Evolutionary conservation across 2,329 filamentous ascomycete species (phyloP).

Genomic region (Pseudogymnoascus sp.): DNA sequence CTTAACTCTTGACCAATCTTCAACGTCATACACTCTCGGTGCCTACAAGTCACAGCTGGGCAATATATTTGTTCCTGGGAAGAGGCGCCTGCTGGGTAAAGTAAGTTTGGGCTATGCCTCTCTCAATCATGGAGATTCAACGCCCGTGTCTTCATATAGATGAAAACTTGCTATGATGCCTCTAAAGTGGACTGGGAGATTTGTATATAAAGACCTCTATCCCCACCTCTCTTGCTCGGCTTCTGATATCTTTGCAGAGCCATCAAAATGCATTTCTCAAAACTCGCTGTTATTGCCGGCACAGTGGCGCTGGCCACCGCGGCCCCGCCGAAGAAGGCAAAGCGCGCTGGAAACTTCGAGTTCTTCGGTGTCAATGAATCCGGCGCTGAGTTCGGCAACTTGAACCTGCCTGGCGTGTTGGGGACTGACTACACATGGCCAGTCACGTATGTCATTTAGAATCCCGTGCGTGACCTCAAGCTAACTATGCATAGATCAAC

Average conservation of each 20-base stretch:
- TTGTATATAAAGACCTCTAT: background rate
- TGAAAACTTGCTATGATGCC: background rate
- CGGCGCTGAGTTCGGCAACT: constrained; percentile 52
- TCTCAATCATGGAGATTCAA: background rate
- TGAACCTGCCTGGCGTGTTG: constrained; percentile 44
- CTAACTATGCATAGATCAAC: constrained; percentile 13
- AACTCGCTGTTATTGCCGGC: constrained; percentile 16
- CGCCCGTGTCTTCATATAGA: background rate
- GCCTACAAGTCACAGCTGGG: background rate
- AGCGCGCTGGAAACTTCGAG: constrained; percentile 31
- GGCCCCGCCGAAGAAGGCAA: constrained; percentile 25
- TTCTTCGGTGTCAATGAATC: constrained; percentile 34
- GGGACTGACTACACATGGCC: constrained; percentile 53
- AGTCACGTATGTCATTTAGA: constrained; percentile 34
- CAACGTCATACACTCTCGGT: too few relatives aligned
- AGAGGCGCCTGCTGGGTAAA: background rate
- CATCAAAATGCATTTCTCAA: constrained; percentile 17
- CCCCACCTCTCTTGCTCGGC: background rate
- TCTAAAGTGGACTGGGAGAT: background rate
- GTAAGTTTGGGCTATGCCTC: background rate
- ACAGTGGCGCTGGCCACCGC: constrained; percentile 19
- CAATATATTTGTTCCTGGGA: constrained; percentile 1
- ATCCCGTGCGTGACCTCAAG: constrained; percentile 11
- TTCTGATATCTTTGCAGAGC: background rate
- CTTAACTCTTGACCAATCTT: constrained; percentile 1